Evolutionary conservation across 225 moss, liverwort and hornwort species (phyloP).

Genomic region (Asterella californica): DNA sequence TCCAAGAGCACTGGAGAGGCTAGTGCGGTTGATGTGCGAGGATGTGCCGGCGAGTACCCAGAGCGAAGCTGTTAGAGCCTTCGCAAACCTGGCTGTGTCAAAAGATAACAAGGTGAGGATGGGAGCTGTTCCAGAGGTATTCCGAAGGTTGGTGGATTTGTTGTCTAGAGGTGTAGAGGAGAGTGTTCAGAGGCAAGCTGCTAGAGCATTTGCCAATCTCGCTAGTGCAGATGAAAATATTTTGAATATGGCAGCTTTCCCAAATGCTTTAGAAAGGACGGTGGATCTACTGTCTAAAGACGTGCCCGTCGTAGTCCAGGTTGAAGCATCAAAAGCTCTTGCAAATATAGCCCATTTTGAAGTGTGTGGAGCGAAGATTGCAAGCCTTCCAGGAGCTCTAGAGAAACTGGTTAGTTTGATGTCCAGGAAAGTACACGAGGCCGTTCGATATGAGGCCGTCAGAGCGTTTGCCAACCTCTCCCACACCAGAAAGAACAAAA

Average conservation of each 20-base stretch:
- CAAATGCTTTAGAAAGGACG: constrained; percentile 2
- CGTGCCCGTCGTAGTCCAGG: constrained; percentile 5
- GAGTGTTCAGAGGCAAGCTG: constrained; percentile 17
- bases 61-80: constrained; percentile 12
- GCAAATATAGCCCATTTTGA: constrained; percentile 15
- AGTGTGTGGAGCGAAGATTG: background rate
- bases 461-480: constrained; percentile 20
- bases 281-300: constrained; percentile 11
- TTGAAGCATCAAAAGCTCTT: constrained; percentile 18
- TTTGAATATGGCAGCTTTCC: background rate
- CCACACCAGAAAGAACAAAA: constrained; percentile 6
- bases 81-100: constrained; percentile 12
- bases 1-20: constrained; percentile 5
- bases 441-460: constrained; percentile 4
- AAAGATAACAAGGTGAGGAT: constrained; percentile 18
- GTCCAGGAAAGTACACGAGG: constrained; percentile 6
- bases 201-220: constrained; percentile 11
- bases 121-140: background rate
- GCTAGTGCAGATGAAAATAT: constrained; percentile 19
- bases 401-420: constrained; percentile 12
- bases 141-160: background rate
- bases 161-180: constrained; percentile 7
- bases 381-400: constrained; percentile 6
- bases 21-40: constrained; percentile 1
- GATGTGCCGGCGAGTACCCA: constrained; percentile 12